Conservation (phyloP, 164 flowering plant genomes). For the grape (Vitis vinifera) region ASM3070453v1 NC_081813.1:1479501-1480000, state of each 20-base stretch:
- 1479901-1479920: conserved; percentile 61
- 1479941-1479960: conserved; percentile 91
- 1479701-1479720: conserved; percentile 97
- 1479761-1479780: conserved; percentile 65
- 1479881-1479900: conserved; percentile 46
- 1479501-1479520: conserved; percentile 96
- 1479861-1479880: conserved; percentile 36
- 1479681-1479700: conserved; percentile 99
- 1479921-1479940: conserved; percentile 70
- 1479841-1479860: conserved; percentile 49
- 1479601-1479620: conserved; percentile 97
- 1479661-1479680: conserved; percentile 82
- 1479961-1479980: conserved; percentile 86
- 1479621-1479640: conserved; percentile 97
- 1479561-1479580: conserved; percentile 83
- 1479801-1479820: conserved; percentile 32
- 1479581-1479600: conserved; percentile 72
- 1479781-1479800: conserved; percentile 70
- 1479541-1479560: conserved; percentile 94
- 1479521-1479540: conserved; percentile 86
- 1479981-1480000: conserved; percentile 52
- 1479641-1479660: conserved; percentile 86
- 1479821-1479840: conserved; percentile 6
- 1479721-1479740: conserved; percentile 89
- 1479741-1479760: conserved; percentile 72